These are phyloP conservation scores for Aureobasidium melanogenum DNA, from an alignment of 2,329 filamentous ascomycete species.

Conservation along the genomic window DNA sequence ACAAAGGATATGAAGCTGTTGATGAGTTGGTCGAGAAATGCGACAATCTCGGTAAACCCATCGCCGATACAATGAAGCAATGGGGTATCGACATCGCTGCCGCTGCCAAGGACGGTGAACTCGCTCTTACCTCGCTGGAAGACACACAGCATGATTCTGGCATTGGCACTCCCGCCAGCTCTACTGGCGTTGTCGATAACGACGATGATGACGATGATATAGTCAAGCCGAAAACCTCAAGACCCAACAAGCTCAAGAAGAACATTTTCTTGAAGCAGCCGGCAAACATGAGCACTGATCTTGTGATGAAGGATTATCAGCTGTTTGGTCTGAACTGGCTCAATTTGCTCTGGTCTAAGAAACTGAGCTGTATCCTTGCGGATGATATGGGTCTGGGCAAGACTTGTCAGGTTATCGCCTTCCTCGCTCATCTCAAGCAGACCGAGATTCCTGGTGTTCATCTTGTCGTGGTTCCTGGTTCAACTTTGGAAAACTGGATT, in stretches of 20 bases:
- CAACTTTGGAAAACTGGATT: slow-evolving; percentile 93
- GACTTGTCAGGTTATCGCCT: slow-evolving; percentile 91
- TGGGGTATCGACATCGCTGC: slow-evolving; percentile 62
- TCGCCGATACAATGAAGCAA: slow-evolving; percentile 54
- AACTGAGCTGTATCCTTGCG: slow-evolving; percentile 81
- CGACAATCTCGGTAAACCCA: slow-evolving; percentile 59
- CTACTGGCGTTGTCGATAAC: slow-evolving; percentile 22
- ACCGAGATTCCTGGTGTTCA: slow-evolving; percentile 61
- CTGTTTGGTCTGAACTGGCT: slow-evolving; percentile 94
- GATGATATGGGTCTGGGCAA: slow-evolving; percentile 96
- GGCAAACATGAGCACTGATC: slow-evolving; percentile 62
- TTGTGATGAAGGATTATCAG: slow-evolving; percentile 86
- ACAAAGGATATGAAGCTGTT: slow-evolving; percentile 70
- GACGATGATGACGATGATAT: slow-evolving; percentile 22
- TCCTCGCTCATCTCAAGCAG: slow-evolving; percentile 75
- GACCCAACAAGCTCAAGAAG: slow-evolving; percentile 27
- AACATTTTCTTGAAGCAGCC: slow-evolving; percentile 56
- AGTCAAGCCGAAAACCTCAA: slow-evolving; percentile 29
- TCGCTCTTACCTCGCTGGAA: slow-evolving; percentile 50
- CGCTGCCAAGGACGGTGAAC: slow-evolving; percentile 49
- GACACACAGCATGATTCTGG: slow-evolving; percentile 51
- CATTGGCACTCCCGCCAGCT: slow-evolving; percentile 52
- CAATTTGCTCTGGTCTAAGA: slow-evolving; percentile 67
- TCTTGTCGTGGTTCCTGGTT: slow-evolving; percentile 83
- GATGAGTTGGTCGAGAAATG: slow-evolving; percentile 73